Base-by-base conservation (phyloP, 202 grass and related monocot genomes). In the Thinopyrum obtusiflorum region DNA sequence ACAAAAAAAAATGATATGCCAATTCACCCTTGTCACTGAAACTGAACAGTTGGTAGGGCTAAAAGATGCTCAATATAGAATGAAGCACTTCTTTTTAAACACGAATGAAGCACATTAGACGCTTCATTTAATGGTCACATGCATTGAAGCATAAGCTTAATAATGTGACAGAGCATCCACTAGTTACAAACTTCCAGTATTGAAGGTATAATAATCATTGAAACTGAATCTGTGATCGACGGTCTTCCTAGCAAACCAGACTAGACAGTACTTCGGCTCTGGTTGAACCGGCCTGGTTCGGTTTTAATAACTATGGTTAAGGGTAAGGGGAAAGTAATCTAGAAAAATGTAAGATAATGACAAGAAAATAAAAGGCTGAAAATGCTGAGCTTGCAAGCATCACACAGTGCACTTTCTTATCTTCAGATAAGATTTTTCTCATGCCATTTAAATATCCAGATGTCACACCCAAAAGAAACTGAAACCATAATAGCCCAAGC, bases 1-100 rank as follows among this genome's bases (percentile, higher is more conserved):
- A 62, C 76, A 20, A 63, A 59, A 82, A 37, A 87, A 44, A 44
- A 11, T 80, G 68, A 60, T 64, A 84, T 39, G 47, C 13, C 61
- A 83, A 81, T 53, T 76, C 53, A 71, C 39, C 62, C 61, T 68
- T 87, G 44, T 36, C 39, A 80, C 26, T 53, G 24, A 87, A 88
- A 83, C 33, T 36, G 76, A 80, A 26, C 9, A 55, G 2, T 57
- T 63, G 83, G 63, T 68, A 88, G 15, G 28, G 40, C 84, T 76
- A 64, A 57, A 87, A 82, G 10, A 53, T 53, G 39, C 35, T 76
- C 35, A 71, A 46, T 77, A 76, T 70, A 77, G 60, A 81, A 90
- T 57, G 35, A 42, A 74, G 65, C 23, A 49, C 2, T 76, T 23
- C 59, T 53, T 53, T 53, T 53, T 20, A 7, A 53, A 53, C 49